Base-by-base conservation (phyloP, 2,329 filamentous ascomycete species). In the Dendrostoma leiphaemia region DNA sequence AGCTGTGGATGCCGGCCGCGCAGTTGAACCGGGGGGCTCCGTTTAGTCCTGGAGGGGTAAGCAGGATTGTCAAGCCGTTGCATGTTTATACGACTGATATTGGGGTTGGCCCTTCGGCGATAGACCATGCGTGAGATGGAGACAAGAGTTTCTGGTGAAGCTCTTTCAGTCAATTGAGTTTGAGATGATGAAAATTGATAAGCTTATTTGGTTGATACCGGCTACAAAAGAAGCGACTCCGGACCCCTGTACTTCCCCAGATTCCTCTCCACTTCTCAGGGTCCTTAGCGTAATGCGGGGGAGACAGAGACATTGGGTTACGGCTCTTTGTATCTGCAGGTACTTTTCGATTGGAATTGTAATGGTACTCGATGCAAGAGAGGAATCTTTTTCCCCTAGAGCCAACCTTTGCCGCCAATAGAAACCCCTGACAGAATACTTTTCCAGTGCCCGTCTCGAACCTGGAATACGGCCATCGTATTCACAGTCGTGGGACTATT, bases 1-100 rank as follows among this genome's bases (percentile, higher is more conserved):
- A 24, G 51, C 24, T 57, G 32, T 57, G 54, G 54, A 48, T 57
- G 41, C 54, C 54, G 13, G 31, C 51, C 21, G 51, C 51, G 19
- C 51, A 50, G 41, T n/a, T 54, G 41, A 54, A 54, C 29, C 34
- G 51, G 6, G 51, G 51, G 12, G 46, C 13, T 17, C 45, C 54
- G 19, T 57, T 54, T 19, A 45, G 44, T 8, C 6, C 31, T 3
- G 31, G 21, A 15, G 49, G 49, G 4, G 24, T 38, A 38, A 53
- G 45, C 49, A 29, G 28, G 17, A 56, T 56, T 28, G 49, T 48
- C 24, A 56, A 45, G 44, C 54, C 54, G 9, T 44, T 56, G 32
- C 13, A 48, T 24, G 51, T 57, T 6, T 57, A 47, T 21, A 47
- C 41, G 17, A 50, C 54, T 8, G 54, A 54, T 4, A 47, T 57